Evolutionary conservation across 2,329 filamentous ascomycete species (phyloP).

Genomic region (Zymoseptoria ardabiliae): DNA sequence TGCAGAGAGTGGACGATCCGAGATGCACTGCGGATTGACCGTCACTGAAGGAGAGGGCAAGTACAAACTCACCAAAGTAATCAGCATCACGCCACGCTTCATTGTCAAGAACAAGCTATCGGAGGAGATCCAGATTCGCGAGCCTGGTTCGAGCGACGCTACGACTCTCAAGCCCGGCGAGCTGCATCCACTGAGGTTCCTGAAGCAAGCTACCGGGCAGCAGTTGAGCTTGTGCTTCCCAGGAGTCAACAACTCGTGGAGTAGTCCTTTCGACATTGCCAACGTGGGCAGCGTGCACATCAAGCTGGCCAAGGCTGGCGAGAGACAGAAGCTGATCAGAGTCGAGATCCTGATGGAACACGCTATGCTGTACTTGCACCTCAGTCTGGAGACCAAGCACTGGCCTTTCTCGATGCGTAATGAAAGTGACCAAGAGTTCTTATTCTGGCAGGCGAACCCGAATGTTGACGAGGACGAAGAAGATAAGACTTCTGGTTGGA

Average conservation of each 20-base stretch:
- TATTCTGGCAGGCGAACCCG: constrained; percentile 91
- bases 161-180: constrained; percentile 71
- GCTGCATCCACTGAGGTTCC: constrained; percentile 78
- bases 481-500: constrained; percentile 73
- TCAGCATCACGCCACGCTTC: constrained; percentile 86
- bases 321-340: constrained; percentile 79
- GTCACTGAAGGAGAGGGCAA: constrained; percentile 90
- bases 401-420: constrained; percentile 99
- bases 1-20: constrained; percentile 60
- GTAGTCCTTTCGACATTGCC: constrained; percentile 93
- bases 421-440: constrained; percentile 92
- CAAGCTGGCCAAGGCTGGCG: constrained; percentile 84
- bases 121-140: constrained; percentile 82
- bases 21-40: constrained; percentile 86
- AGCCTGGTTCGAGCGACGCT: constrained; percentile 83
- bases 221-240: constrained; percentile 90
- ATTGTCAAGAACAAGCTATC: constrained; percentile 87
- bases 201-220: constrained; percentile 75
- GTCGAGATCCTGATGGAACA: constrained; percentile 88
- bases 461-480: constrained; percentile 88
- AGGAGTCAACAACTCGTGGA: constrained; percentile 94
- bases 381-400: constrained; percentile 84
- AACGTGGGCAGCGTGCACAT: constrained; percentile 88
- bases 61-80: constrained; percentile 93
- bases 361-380: constrained; percentile 85